Evolutionary conservation across 768 basidiomycete genomes (phyloP).

Genomic region (Rhodotorula paludigena): DNA sequence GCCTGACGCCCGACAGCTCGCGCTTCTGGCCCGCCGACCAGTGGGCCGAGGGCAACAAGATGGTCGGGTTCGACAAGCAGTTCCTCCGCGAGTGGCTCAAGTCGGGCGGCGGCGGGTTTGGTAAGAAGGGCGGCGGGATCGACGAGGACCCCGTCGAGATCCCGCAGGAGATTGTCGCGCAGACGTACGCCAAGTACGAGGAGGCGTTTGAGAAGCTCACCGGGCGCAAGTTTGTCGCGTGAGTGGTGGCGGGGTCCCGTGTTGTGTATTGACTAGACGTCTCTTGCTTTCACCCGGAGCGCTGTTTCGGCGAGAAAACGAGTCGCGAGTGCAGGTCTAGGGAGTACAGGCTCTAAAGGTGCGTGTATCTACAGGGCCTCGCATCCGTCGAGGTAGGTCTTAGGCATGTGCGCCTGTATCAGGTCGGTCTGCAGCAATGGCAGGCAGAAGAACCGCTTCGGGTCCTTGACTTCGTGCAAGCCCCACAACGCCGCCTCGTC

Average conservation of each 20-base stretch:
- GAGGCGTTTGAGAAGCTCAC: constrained; percentile 58
- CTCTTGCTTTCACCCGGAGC: no score
- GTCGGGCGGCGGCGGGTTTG: constrained; percentile 57
- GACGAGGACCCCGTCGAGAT: constrained; percentile 73
- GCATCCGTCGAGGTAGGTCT: constrained; percentile 16
- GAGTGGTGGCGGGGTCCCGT: background rate
- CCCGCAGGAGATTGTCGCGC: constrained; percentile 66
- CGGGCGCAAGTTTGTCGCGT: constrained; percentile 41
- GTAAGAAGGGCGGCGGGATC: constrained; percentile 52
- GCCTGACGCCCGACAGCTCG: constrained; percentile 95
- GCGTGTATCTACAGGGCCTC: constrained; percentile 25
- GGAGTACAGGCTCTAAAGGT: no score
- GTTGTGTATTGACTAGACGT: no score
- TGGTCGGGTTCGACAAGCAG: constrained; percentile 95
- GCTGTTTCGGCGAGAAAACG: no score
- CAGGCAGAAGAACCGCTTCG: constrained; percentile 9
- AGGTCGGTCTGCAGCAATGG: constrained; percentile 14
- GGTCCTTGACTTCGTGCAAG: constrained; percentile 21
- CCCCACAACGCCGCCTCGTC: constrained; percentile 6
- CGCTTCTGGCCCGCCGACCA: constrained; percentile 83
- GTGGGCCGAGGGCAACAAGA: constrained; percentile 68
- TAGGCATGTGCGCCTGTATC: constrained; percentile 20
- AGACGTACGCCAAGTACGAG: constrained; percentile 70
- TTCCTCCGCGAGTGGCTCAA: constrained; percentile 87
- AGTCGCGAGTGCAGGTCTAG: no score